These are phyloP conservation scores for Trichophyton verrucosum DNA, from an alignment of 2,329 filamentous ascomycete species.

Conservation along the genomic window DNA sequence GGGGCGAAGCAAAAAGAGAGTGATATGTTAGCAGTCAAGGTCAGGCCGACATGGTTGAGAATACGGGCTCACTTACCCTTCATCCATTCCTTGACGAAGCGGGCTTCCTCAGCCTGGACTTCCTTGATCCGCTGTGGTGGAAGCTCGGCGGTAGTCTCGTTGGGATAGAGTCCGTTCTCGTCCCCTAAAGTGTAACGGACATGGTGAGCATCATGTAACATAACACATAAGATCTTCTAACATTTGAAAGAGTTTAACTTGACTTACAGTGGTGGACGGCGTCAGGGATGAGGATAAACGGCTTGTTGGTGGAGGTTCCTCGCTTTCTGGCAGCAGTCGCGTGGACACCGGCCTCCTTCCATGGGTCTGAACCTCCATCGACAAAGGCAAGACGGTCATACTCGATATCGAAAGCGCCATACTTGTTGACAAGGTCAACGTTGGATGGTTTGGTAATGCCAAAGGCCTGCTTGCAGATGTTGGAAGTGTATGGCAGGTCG, in stretches of 20 bases:
- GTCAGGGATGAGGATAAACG: conserved; percentile 59
- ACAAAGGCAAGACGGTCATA: conserved; percentile 66
- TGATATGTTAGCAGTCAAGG: background rate
- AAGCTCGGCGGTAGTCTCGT: conserved; percentile 38
- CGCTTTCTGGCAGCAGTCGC: conserved; percentile 48
- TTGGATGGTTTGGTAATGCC: conserved; percentile 54
- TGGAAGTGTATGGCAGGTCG: conserved; percentile 49
- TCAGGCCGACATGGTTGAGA: background rate
- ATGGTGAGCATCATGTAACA: conserved; percentile 18
- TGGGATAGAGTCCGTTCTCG: conserved; percentile 40
- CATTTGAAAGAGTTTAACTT: conserved; percentile 46
- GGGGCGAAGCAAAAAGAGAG: background rate
- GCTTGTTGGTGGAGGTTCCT: conserved; percentile 50
- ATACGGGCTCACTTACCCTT: conserved; percentile 17
- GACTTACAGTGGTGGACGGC: conserved; percentile 76
- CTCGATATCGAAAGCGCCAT: conserved; percentile 59
- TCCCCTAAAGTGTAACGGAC: conserved; percentile 24
- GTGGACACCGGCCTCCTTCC: conserved; percentile 62
- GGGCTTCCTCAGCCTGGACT: conserved; percentile 34
- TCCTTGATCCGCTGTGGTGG: conserved; percentile 37
- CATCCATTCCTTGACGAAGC: conserved; percentile 41
- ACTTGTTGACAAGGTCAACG: conserved; percentile 57
- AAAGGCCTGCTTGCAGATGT: conserved; percentile 56
- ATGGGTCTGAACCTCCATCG: conserved; percentile 68
- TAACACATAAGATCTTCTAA: no score